Evolutionary conservation across 192 early-diverging fungal species (phyloP).

Genomic region (Coemansia sp.): DNA sequence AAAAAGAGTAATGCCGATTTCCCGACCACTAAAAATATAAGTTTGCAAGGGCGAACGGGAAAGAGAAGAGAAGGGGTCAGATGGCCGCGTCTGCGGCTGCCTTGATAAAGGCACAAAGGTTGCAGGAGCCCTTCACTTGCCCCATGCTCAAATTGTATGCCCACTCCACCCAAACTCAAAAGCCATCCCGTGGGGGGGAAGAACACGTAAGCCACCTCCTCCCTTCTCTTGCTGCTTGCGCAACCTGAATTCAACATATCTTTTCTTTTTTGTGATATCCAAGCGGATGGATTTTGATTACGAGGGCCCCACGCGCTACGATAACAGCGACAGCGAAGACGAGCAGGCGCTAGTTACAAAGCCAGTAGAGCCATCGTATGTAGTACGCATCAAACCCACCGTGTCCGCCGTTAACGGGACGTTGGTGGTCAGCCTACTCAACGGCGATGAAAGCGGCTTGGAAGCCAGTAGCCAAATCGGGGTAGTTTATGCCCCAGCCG

Average conservation of each 20-base stretch:
- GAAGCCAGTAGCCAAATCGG: slow-evolving; percentile 21
- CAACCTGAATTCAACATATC: not conserved
- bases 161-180: no score
- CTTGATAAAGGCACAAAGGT: not conserved
- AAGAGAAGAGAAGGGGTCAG: not conserved
- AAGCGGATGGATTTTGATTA: slow-evolving; percentile 44
- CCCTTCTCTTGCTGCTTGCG: not conserved
- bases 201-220: no score
- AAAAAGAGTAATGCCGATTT: not conserved
- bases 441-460: slow-evolving; percentile 2
- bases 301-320: slow-evolving; percentile 39
- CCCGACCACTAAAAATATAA: not conserved
- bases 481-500: slow-evolving; percentile 27
- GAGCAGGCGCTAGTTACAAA: slow-evolving; percentile 2
- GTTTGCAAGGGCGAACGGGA: not conserved
- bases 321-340: slow-evolving; percentile 49
- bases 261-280: not conserved
- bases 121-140: no score
- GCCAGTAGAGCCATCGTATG: slow-evolving; percentile 11
- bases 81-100: not conserved
- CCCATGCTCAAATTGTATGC: no score
- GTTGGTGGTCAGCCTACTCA: slow-evolving; percentile 34
- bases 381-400: slow-evolving; percentile 25
- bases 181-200: no score
- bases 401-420: slow-evolving; percentile 4